Conservation (phyloP, 768 basidiomycete species). For the Lactifluus pinguis region DNA sequence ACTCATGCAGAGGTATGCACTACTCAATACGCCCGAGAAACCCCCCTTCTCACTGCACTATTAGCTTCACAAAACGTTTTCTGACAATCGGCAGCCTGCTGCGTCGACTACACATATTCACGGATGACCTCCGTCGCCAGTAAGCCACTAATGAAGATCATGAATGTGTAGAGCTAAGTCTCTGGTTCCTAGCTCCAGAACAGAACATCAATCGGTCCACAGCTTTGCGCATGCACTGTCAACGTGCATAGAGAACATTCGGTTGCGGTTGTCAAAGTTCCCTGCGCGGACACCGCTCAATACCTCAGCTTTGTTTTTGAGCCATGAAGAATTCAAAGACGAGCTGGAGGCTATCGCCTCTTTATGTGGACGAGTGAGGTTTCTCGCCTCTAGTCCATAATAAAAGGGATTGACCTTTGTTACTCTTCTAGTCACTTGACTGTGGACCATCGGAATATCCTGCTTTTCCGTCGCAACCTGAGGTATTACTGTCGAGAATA, state of each 20-base stretch:
- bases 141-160: constrained; percentile 22
- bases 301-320: constrained; percentile 22
- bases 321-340: constrained; percentile 21
- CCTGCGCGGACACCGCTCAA: constrained; percentile 2
- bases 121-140: constrained; percentile 41
- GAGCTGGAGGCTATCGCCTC: constrained; percentile 38
- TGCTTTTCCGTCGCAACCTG: constrained; percentile 25
- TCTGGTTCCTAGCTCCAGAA: not conserved
- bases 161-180: not conserved
- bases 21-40: not conserved
- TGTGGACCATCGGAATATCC: constrained; percentile 15
- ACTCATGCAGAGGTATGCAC: constrained; percentile 45
- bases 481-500: constrained; percentile 48
- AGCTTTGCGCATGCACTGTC: constrained; percentile 25
- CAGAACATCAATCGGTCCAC: constrained; percentile 21
- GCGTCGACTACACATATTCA: constrained; percentile 53
- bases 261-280: constrained; percentile 14
- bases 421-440: constrained; percentile 11
- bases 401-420: not conserved
- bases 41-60: not conserved
- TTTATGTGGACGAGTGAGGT: constrained; percentile 52
- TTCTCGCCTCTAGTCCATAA: not conserved
- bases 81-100: constrained; percentile 57
- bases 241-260: constrained; percentile 22
- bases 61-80: constrained; percentile 54